A percentile compares a stretch with the other conserved stretches of the same genome.
phyloP scores from a whole-genome alignment of 441 rosid species.

The Populus hybrid region DNA sequence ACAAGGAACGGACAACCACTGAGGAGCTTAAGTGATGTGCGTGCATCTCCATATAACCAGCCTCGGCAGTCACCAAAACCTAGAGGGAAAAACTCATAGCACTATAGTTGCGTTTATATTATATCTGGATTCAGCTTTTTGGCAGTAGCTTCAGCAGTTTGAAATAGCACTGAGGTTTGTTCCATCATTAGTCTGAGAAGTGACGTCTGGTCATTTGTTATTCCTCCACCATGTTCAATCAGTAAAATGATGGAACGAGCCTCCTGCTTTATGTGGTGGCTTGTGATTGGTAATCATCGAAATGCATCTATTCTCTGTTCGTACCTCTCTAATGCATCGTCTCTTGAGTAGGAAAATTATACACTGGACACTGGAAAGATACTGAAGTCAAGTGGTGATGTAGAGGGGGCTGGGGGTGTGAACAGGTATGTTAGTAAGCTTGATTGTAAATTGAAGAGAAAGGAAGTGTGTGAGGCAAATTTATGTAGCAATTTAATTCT shows the following conservation, averaged over 20 bases:
- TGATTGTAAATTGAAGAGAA: not conserved
- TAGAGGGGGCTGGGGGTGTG: not conserved
- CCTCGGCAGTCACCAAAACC: no score
- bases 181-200: conserved; percentile 1
- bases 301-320: not conserved
- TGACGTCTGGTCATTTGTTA: conserved; percentile 1
- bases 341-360: not conserved
- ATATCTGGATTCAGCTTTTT: no score
- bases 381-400: conserved; percentile 1
- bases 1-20: no score
- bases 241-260: conserved; percentile 6
- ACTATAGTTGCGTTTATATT: no score
- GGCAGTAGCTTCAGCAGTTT: conserved; percentile 12
- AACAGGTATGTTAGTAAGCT: not conserved
- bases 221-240: conserved; percentile 1
- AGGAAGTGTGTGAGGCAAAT: not conserved
- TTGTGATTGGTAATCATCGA: not conserved
- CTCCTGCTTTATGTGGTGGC: not conserved
- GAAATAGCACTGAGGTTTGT: conserved; percentile 13
- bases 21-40: no score
- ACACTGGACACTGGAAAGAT: not conserved
- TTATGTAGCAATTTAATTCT: not conserved
- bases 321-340: not conserved
- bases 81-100: no score
- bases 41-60: no score